Evolutionary conservation across 495 filamentous ascomycete species (phyloP).

Genomic region (Staphylotrichum tortipilum): DNA sequence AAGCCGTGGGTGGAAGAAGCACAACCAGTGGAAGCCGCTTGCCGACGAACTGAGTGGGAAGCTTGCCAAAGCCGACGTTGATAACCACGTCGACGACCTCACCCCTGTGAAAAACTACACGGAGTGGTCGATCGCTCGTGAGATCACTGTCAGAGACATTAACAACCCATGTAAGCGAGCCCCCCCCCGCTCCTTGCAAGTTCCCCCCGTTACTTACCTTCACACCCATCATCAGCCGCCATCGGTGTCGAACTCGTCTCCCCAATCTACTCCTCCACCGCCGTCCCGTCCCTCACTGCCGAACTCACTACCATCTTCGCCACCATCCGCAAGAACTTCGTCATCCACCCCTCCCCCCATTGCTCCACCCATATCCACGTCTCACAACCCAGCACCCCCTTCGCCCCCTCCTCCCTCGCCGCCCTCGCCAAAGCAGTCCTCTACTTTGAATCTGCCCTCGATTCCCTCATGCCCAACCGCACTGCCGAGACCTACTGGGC

Average conservation of each 20-base stretch:
- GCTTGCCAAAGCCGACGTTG: slow-evolving; percentile 17
- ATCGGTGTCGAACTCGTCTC: slow-evolving; percentile 25
- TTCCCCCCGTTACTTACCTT: background rate
- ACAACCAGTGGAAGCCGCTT: slow-evolving; percentile 18
- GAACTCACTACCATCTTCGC: slow-evolving; percentile 21
- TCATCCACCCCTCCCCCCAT: slow-evolving; percentile 7
- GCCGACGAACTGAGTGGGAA: slow-evolving; percentile 20
- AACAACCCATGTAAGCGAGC: too few species aligned
- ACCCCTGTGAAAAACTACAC: slow-evolving; percentile 21
- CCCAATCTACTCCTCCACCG: slow-evolving; percentile 16
- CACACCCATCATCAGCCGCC: slow-evolving; percentile 3
- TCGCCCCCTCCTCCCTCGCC: slow-evolving; percentile 14
- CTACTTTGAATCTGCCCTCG: slow-evolving; percentile 23
- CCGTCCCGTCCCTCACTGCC: slow-evolving; percentile 7
- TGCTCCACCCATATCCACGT: slow-evolving; percentile 26
- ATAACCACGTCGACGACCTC: slow-evolving; percentile 20
- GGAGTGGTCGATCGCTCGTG: slow-evolving; percentile 24
- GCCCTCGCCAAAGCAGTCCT: slow-evolving; percentile 18
- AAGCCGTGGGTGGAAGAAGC: slow-evolving; percentile 13
- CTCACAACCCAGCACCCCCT: slow-evolving; percentile 6
- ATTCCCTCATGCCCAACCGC: slow-evolving; percentile 15
- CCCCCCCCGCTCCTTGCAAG: too few species aligned
- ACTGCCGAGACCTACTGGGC: slow-evolving; percentile 17
- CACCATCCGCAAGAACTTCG: slow-evolving; percentile 7
- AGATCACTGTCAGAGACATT: slow-evolving; percentile 21